Evolutionary conservation across 805 yeast species (phyloP), one percentile per base, ranked within the genome.

Genomic region (Candida loeiensis): DNA sequence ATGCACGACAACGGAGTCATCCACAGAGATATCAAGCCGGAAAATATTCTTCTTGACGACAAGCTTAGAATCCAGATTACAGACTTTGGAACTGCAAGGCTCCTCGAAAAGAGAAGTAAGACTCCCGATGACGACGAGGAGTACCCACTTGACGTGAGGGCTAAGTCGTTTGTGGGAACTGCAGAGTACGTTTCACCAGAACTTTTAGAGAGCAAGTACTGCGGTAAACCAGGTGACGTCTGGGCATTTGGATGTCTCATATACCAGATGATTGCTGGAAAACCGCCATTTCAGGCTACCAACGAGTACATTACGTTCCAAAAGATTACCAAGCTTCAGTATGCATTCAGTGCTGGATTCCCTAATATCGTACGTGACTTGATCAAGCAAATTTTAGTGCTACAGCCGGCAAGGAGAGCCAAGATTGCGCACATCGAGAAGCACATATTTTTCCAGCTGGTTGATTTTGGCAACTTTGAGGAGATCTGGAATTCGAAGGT

Each of bases 141-240:
- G 7, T 84, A 79, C 53, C 89, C 90, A 7, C 54, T 72, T 12
- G 83, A 83, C 51, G 77, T 80, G 1, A 71, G 79, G 50, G 89
- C 93, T 4, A 81, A 76, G 48, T 85, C 93, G 0, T 85, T 85
- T 63, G 95, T 85, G 20, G 95, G 95, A 3, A 85, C 91, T 0
- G 91, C 91, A 0, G 91, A 84, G 50, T 84, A 84, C 51, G 90
- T 85, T 5, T 81, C 90, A 0, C 95, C 95, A 0, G 95, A 85
- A 52, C 63, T 85, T 27, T 64, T 85, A 44, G 86, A 82, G 46
- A 85, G 76, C 52, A 85, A 83, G 51, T 81, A 78, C 49, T 73
- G 79, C 50, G 82, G 82, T 4, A 76, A 76, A 46, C 72, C 79
- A 0, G 76, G 79, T 16, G 83, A 77, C 51, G 59, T 77, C 13